A percentile compares a stretch with the other conserved stretches of the same genome.
Evolutionary conservation across 2,329 filamentous ascomycete genomes (phyloP).

Genomic region (Zasmidium citrigriseum): DNA sequence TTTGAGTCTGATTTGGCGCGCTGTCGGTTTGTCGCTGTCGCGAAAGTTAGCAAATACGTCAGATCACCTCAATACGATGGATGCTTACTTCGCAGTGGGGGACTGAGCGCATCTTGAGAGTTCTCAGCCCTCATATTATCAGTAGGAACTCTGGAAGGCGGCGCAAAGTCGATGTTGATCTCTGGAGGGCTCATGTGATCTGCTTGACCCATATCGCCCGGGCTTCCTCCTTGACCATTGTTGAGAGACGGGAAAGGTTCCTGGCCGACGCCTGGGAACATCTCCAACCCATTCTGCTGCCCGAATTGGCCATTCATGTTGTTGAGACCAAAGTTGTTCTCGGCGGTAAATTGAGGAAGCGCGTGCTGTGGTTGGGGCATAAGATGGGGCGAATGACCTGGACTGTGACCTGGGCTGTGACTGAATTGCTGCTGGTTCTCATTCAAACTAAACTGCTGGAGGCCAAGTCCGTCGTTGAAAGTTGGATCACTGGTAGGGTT

Average conservation of each 20-base stretch:
- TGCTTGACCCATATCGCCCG: constrained; percentile 60
- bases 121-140: constrained; percentile 49
- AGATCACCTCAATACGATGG: background rate
- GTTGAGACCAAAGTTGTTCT: constrained; percentile 49
- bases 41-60: constrained; percentile 7
- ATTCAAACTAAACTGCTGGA: constrained; percentile 78
- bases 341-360: constrained; percentile 50
- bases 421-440: constrained; percentile 52
- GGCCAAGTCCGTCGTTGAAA: constrained; percentile 75
- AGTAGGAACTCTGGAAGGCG: constrained; percentile 56
- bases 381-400: constrained; percentile 64
- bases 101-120: constrained; percentile 78
- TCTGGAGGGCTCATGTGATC: constrained; percentile 86
- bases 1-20: constrained; percentile 63
- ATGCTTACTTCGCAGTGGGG: constrained; percentile 66
- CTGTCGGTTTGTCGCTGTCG: constrained; percentile 46
- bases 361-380: constrained; percentile 67
- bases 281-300: constrained; percentile 47
- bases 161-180: constrained; percentile 92
- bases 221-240: constrained; percentile 25
- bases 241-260: constrained; percentile 52
- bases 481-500: constrained; percentile 70
- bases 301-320: constrained; percentile 51
- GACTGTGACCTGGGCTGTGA: constrained; percentile 48
- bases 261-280: constrained; percentile 52